Evolutionary conservation across 225 moss, liverwort and hornwort genomes (phyloP).

Genomic region (Bryum argenteum): DNA sequence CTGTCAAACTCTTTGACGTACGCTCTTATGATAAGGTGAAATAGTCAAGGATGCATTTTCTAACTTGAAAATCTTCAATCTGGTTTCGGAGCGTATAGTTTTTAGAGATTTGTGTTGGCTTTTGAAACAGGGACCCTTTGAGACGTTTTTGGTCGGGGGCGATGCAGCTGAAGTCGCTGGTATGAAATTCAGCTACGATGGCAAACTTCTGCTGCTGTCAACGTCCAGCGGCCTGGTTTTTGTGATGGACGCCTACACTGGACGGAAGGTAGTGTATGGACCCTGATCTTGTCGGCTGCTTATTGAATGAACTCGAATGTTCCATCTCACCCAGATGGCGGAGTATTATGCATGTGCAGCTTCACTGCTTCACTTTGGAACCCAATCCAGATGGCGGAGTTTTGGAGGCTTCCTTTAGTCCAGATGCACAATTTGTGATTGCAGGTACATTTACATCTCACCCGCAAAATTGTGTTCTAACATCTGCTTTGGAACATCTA

Average conservation of each 20-base stretch:
- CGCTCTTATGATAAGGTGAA: constrained; percentile 95
- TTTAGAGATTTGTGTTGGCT: constrained; percentile 23
- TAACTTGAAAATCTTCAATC: neutral
- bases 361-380: constrained; percentile 83
- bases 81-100: neutral
- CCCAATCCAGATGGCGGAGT: constrained; percentile 83
- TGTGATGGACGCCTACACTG: constrained; percentile 89
- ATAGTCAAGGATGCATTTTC: constrained; percentile 9
- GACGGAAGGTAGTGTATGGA: constrained; percentile 69
- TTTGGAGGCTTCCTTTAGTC: constrained; percentile 95
- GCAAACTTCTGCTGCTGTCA: constrained; percentile 93
- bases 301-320: constrained; percentile 18
- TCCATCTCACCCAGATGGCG: neutral
- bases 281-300: constrained; percentile 23
- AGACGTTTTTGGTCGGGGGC: constrained; percentile 87
- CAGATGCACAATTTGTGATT: constrained; percentile 92
- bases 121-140: constrained; percentile 85
- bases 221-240: constrained; percentile 81
- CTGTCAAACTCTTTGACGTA: constrained; percentile 91
- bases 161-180: constrained; percentile 86
- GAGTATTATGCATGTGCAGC: constrained; percentile 36
- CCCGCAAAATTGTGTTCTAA: constrained; percentile 6
- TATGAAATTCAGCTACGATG: constrained; percentile 98
- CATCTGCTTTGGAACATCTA: constrained; percentile 9
- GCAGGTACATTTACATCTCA: constrained; percentile 55